Percentiles rank a stretch among this genome's conserved stretches.
These are phyloP conservation scores for Salix udensis DNA, from an alignment of 345 rosid species.

Conservation along the genomic window DNA sequence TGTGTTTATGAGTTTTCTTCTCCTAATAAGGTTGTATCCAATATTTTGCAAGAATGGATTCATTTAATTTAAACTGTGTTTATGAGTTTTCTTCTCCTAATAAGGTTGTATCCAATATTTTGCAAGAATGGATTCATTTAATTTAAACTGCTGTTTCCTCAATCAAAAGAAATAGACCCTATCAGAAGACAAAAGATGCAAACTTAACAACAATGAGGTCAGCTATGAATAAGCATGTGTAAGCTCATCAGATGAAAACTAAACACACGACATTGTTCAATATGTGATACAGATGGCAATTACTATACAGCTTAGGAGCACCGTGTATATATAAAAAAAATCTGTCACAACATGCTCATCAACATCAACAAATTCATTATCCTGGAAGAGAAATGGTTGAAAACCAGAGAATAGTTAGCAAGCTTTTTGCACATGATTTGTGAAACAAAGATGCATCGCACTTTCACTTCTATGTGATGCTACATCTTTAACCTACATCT, in stretches of 20 bases:
- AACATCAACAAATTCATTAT: not conserved
- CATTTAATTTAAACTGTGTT: too few species aligned
- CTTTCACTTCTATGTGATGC: not conserved
- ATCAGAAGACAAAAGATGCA: not conserved
- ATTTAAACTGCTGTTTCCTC: not conserved
- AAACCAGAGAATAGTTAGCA: not conserved
- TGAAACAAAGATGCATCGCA: not conserved
- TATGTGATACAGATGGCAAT: not conserved
- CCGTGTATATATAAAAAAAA: not conserved
- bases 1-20: too few species aligned
- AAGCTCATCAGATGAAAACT: not conserved
- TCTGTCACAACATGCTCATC: not conserved
- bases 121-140: not conserved
- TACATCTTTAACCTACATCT: not conserved
- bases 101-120: not conserved
- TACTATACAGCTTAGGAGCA: not conserved
- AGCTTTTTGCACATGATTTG: not conserved
- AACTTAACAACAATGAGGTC: not conserved
- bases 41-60: too few species aligned
- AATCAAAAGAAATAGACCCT: not conserved
- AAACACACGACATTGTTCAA: not conserved
- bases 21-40: too few species aligned
- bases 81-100: not conserved
- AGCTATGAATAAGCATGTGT: not conserved
- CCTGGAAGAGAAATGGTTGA: not conserved